These are phyloP conservation scores for Aspergillus quadricinctus DNA, from an alignment of 2,329 filamentous ascomycete species.

Conservation along the genomic window DNA sequence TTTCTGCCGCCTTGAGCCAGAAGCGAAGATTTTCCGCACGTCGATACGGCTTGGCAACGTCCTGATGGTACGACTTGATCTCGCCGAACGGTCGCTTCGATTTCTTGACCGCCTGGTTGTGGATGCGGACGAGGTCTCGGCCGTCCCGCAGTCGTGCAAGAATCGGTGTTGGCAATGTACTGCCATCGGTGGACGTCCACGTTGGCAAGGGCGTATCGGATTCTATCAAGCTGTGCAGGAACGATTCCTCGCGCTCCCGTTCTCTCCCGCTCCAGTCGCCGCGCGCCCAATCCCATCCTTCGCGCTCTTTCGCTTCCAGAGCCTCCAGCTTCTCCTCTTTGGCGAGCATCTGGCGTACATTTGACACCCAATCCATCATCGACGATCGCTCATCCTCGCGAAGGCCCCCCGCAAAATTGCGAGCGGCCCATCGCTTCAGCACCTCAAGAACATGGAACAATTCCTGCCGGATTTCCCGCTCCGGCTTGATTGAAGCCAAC, in stretches of 20 bases:
- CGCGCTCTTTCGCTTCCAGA: slow-evolving; percentile 65
- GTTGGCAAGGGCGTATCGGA: slow-evolving; percentile 56
- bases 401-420: slow-evolving; percentile 80
- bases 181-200: slow-evolving; percentile 59
- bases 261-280: slow-evolving; percentile 73
- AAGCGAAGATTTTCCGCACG: slow-evolving; percentile 89
- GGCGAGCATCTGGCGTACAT: slow-evolving; percentile 71
- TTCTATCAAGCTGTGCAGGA: slow-evolving; percentile 70
- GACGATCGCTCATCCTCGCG: slow-evolving; percentile 70
- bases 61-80: slow-evolving; percentile 84
- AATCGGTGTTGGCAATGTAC: slow-evolving; percentile 58
- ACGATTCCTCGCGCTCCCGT: slow-evolving; percentile 73
- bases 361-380: slow-evolving; percentile 74
- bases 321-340: slow-evolving; percentile 74
- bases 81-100: slow-evolving; percentile 83
- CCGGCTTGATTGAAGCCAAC: slow-evolving; percentile 79
- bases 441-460: slow-evolving; percentile 83
- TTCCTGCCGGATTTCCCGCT: slow-evolving; percentile 79
- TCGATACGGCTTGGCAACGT: slow-evolving; percentile 91
- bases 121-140: slow-evolving; percentile 74
- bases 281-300: slow-evolving; percentile 74
- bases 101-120: slow-evolving; percentile 82
- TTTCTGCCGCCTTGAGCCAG: slow-evolving; percentile 93
- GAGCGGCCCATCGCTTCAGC: slow-evolving; percentile 82
- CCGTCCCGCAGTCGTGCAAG: slow-evolving; percentile 72